These are phyloP conservation scores for Kodamaea laetipori DNA, from an alignment of 805 yeast genomes.

Conservation along the genomic window DNA sequence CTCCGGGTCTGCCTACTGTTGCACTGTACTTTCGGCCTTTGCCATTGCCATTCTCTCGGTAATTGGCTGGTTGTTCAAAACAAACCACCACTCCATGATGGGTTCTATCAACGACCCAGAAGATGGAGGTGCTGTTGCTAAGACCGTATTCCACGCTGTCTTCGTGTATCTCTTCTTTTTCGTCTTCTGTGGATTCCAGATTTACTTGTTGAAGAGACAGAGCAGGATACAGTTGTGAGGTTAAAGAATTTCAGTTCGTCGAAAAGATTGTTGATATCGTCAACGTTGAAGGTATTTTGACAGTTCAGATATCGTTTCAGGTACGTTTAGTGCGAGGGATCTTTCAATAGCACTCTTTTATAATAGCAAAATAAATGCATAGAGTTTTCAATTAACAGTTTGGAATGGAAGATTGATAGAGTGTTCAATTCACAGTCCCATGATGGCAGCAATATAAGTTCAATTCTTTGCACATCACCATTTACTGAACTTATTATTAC, in stretches of 20 bases:
- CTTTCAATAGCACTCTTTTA: slow-evolving; percentile 4
- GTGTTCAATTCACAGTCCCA: too few relatives aligned
- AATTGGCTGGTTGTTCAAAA: slow-evolving; percentile 78
- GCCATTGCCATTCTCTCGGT: slow-evolving; percentile 86
- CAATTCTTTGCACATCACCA: too few relatives aligned
- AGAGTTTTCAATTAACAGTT: too few relatives aligned
- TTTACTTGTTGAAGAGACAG: slow-evolving; percentile 62
- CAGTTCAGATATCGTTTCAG: too few relatives aligned
- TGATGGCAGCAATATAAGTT: too few relatives aligned
- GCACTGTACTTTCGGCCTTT: slow-evolving; percentile 89
- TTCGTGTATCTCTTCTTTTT: slow-evolving; percentile 78
- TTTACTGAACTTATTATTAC: too few relatives aligned
- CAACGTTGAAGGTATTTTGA: too few relatives aligned
- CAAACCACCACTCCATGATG: slow-evolving; percentile 85
- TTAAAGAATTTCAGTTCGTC: too few relatives aligned
- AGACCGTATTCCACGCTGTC: slow-evolving; percentile 88
- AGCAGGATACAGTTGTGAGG: slow-evolving; percentile 54
- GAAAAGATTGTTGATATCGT: too few relatives aligned
- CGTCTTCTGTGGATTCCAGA: slow-evolving; percentile 88
- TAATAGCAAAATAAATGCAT: too few relatives aligned
- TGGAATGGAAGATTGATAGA: too few relatives aligned
- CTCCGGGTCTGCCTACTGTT: slow-evolving; percentile 89
- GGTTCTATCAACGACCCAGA: slow-evolving; percentile 90
- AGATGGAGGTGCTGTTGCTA: slow-evolving; percentile 92
- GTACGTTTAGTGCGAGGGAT: too few relatives aligned